Evolutionary conservation across 495 filamentous ascomycete genomes (phyloP), one percentile per base, ranked within the genome.

Genomic region (Podospora pseudopauciseta): DNA sequence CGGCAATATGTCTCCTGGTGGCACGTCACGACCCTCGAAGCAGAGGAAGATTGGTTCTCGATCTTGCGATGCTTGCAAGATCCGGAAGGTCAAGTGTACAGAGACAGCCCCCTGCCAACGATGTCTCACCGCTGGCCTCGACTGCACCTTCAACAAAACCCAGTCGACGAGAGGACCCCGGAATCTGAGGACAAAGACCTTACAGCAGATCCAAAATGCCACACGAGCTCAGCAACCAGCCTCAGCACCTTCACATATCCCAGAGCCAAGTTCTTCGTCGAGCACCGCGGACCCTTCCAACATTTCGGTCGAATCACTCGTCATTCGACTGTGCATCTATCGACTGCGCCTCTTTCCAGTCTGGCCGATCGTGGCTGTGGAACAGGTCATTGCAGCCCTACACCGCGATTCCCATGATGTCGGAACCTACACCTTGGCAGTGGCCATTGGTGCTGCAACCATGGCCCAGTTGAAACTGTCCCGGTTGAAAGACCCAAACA

Each of bases 311-410:
- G 68, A 72, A 7, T 74, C 77, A 18, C 73, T 78, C 0, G 70
- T 71, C 11, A 70, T 76, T 26, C 69, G 69, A 18, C 65, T 75
- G 16, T 71, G 74, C 65, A 79, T 82, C 11, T 84, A 83, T 70
- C 81, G 82, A 34, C 74, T 80, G 18, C 78, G 79, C n/a, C 74
- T 82, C 67, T 83, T 80, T 63, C 76, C 80, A 0, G 80, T 84
- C 15, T 84, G 82, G 82, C 82, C 82, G n/a, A 76, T 84, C 28
- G 78, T 83, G 6, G 74, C 80, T 44, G 78, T 78, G 34, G 80
- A 81, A 63, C 66, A 72, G 16, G 68, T 84, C 27, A 75, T 80
- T 11, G 75, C 76, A 1, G 68, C 68, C 5, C 71, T 84, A 2
- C 78, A 80, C 32, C 60, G 70, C 5, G 75, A 78, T 7, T 26